Base-by-base conservation (phyloP, 2,329 filamentous ascomycete genomes). In the Proliferodiscus dingleyae region DNA sequence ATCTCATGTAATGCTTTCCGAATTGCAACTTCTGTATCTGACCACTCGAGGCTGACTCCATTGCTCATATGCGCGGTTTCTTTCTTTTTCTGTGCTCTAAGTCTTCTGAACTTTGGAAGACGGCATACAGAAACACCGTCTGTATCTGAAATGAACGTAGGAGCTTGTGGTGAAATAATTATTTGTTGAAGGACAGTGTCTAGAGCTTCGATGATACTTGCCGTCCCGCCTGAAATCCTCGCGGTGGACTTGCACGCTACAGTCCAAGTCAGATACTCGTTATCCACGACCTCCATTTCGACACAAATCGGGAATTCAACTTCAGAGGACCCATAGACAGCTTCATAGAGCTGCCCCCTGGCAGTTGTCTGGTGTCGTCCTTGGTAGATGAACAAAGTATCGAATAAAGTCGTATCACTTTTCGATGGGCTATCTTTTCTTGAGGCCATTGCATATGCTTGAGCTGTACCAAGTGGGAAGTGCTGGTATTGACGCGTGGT, bases 261-360 rank as follows among this genome's bases (percentile, higher is more conserved):
- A 10, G 87, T 81, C 83, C 89, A 93, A 0, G 80, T 51, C 1
- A 94, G 61, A 23, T 45, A 43, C 0, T 65, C 58, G 15, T 75
- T 66, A 0, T 66, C 68, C 0, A 76, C 63, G 5, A 78, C 66
- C 61, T 95, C 88, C 62, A 93, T 80, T 66, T 96, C 90, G 2
- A 88, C 76, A 56, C 87, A 93, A 3, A 95, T 67, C 0, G 87
- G 83, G 62, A 90, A 94, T 52, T 95, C 89, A 1, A 91, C 81
- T 18, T 82, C 76, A 0, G 87, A 83, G 3, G 69, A 67, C 0
- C 83, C 79, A 44, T 57, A 56, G 2, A 60, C 49, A 7, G 53
- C 49, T 15, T 57, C 47, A 45, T 64, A 64, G 1, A 65, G 33
- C 5, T 39, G 41, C 2, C 55, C 37, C 0, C 36, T 23, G 13